Evolutionary conservation across 2,329 filamentous ascomycete genomes (phyloP).

Genomic region (Aspergillus ustus): DNA sequence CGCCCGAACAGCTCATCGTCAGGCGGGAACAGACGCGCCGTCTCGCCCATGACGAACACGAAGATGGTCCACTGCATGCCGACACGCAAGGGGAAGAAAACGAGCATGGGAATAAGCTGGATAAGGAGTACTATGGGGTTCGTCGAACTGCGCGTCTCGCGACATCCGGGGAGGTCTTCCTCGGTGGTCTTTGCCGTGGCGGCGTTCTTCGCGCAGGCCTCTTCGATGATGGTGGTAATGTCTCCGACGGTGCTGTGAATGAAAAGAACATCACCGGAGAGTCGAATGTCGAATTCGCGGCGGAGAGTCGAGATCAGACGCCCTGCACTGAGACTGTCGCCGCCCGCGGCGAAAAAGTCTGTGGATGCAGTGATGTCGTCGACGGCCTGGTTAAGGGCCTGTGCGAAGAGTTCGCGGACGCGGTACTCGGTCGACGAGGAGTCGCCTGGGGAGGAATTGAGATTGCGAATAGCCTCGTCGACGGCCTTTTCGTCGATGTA

Average conservation of each 20-base stretch:
- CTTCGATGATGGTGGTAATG: constrained; percentile 34
- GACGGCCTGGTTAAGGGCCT: constrained; percentile 48
- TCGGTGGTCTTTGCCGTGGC: background rate
- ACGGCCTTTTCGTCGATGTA: constrained; percentile 43
- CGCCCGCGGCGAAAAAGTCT: constrained; percentile 59
- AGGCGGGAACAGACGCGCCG: constrained; percentile 44
- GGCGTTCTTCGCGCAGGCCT: constrained; percentile 11
- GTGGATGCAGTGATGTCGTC: constrained; percentile 47
- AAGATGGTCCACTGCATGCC: constrained; percentile 60
- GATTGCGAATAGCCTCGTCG: constrained; percentile 23
- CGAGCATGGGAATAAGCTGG: constrained; percentile 55
- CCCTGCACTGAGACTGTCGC: constrained; percentile 60
- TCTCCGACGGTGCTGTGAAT: constrained; percentile 51
- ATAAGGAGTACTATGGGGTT: constrained; percentile 54
- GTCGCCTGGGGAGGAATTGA: background rate
- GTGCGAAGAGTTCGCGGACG: constrained; percentile 52
- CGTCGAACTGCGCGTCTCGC: constrained; percentile 49
- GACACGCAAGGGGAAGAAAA: constrained; percentile 58
- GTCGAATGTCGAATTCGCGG: constrained; percentile 53
- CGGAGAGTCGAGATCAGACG: constrained; percentile 57
- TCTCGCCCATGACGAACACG: constrained; percentile 49
- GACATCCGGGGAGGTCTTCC: constrained; percentile 35
- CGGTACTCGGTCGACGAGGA: constrained; percentile 40
- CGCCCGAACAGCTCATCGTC: constrained; percentile 49
- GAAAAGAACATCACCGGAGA: constrained; percentile 59